A percentile compares a stretch with the other conserved stretches of the same genome.
phyloP scores from a whole-genome alignment of 345 rosid species.

The Eucalyptus cloeziana region DNA sequence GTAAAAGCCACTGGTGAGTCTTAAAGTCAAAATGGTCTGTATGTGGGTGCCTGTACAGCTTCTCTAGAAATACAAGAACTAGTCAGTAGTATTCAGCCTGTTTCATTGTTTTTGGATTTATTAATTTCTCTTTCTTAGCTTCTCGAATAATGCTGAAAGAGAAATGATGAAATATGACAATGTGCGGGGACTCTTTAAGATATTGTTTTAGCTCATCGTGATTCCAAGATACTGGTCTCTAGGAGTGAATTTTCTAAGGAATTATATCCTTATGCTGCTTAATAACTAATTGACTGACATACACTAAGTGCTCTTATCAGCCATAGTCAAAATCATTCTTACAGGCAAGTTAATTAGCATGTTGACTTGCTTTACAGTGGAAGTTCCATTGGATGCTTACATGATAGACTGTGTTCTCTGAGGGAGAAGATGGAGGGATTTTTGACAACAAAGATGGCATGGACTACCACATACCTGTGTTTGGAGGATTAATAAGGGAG shows the following conservation, averaged over 20 bases:
- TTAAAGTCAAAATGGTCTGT: neutral
- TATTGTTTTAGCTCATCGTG: neutral
- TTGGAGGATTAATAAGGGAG: slow-evolving; percentile 66
- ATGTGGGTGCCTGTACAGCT: neutral
- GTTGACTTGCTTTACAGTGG: slow-evolving; percentile 31
- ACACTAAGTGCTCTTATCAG: neutral
- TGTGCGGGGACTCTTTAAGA: neutral
- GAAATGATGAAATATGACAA: neutral
- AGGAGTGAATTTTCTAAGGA: neutral
- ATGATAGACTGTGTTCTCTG: slow-evolving; percentile 97
- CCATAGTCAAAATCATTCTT: neutral
- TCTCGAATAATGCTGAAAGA: neutral
- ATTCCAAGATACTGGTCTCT: neutral
- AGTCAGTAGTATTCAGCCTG: neutral
- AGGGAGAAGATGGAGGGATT: slow-evolving; percentile 70
- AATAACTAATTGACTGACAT: neutral
- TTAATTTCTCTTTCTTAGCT: neutral
- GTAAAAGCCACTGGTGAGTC: slow-evolving; percentile 53
- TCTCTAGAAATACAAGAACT: neutral
- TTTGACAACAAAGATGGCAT: slow-evolving; percentile 64
- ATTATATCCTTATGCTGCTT: neutral
- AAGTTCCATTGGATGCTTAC: slow-evolving; percentile 87
- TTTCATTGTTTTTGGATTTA: neutral
- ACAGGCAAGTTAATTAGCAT: neutral
- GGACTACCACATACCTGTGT: slow-evolving; percentile 82